Evolutionary conservation across 495 filamentous ascomycete genomes (phyloP), one percentile per base, ranked within the genome.

Genomic region (Penicilliopsis zonata): DNA sequence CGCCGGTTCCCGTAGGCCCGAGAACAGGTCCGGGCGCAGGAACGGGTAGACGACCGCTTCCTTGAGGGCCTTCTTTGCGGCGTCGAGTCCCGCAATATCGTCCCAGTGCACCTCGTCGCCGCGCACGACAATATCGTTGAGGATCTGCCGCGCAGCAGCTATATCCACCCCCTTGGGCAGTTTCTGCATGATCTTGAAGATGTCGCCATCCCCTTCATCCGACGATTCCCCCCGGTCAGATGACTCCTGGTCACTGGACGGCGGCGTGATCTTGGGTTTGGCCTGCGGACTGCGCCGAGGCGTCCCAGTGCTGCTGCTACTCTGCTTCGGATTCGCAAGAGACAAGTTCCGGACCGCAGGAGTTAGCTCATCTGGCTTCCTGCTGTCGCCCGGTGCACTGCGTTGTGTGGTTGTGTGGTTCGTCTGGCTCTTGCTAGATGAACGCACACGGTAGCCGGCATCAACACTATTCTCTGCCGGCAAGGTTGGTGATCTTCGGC

Each of bases 31-130:
- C 2, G 90, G 90, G 5, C 90, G 81, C 4, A 96, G 69, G 57
- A 99, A 96, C 9, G 90, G 90, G 46, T 99, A 99, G 18, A 99
- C 87, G 5, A 96, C 90, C 2, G 86, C 82, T 57, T 99, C 90
- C 53, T 94, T 94, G 26, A 99, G 62, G 0, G 90, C 86, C 31
- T 73, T 80, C 47, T 99, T 99, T 28, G 90, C 92, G 22, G 77
- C 67, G 18, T 94, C 86, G 9, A 99, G 62, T 2, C 90, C 90
- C 0, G 92, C 86, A 23, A 99, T 79, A 44, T 99, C 90, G 23
- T 76, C 73, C 92, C 92, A 99, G 46, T 83, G 82, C 0, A 99
- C 90, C 44, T 90, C 80, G 43, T 99, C 90, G 5, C 92, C 90
- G 33, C 87, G 74, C 5, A 95, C 77, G 7, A 99, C 86, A 33